Conservation (phyloP, 129 eudicot species). For the Flaveria bidentis region DNA sequence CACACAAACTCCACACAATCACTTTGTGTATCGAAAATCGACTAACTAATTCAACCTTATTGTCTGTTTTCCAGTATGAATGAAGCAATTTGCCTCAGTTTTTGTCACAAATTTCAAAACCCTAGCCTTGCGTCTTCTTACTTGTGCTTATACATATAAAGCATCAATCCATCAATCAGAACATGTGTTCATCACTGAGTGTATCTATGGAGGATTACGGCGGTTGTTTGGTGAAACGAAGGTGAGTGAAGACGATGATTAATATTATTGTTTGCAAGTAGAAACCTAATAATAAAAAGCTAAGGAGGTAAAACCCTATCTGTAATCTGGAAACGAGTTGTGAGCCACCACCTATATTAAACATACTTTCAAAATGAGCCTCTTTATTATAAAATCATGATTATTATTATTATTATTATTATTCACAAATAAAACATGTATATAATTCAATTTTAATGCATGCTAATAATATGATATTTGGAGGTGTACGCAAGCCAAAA, state of each 20-base stretch:
- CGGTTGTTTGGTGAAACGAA: slow-evolving; percentile 22
- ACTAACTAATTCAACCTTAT: not conserved
- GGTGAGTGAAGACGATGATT: slow-evolving; percentile 16
- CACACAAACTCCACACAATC: not conserved
- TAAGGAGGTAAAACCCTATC: slow-evolving; percentile 36
- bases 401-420: too few species aligned
- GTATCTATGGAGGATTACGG: slow-evolving; percentile 18
- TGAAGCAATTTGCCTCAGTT: not conserved
- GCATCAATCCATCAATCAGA: not conserved
- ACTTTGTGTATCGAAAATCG: not conserved
- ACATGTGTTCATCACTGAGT: not conserved
- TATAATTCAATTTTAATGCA: too few species aligned
- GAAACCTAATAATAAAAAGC: slow-evolving; percentile 21
- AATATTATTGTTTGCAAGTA: not conserved
- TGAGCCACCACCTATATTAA: not conserved
- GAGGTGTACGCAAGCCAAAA: too few species aligned
- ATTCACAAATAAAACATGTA: too few species aligned
- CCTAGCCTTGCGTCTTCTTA: slow-evolving; percentile 22
- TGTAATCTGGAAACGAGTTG: slow-evolving; percentile 11
- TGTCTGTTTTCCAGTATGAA: not conserved
- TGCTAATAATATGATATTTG: too few species aligned
- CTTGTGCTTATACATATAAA: not conserved
- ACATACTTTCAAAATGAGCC: too few species aligned
- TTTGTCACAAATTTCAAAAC: slow-evolving; percentile 24
- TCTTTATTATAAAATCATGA: too few species aligned